Percentiles rank a stretch among this genome's conserved stretches.
Conservation (phyloP, 352 stramenopile genomes). For the Phytopythium boreale region DNA sequence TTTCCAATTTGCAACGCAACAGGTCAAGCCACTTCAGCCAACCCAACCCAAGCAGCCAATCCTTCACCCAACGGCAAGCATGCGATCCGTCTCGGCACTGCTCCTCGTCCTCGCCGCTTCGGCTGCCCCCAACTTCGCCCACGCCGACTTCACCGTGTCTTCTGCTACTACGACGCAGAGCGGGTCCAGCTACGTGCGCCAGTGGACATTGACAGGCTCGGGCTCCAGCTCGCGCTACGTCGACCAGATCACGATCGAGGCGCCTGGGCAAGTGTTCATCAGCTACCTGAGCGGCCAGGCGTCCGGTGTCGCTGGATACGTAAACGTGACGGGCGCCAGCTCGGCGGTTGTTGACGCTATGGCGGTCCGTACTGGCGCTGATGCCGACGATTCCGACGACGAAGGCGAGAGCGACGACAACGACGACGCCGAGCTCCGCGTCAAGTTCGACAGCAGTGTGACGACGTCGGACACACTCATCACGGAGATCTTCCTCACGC, state of each 20-base stretch:
- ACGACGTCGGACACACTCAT: conserved; percentile 16
- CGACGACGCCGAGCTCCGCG: conserved; percentile 23
- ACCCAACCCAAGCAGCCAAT: too few relatives aligned
- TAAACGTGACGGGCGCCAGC: conserved; percentile 25
- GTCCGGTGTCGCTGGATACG: conserved; percentile 21
- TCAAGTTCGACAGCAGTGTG: conserved; percentile 18
- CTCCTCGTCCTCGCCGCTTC: conserved; percentile 1
- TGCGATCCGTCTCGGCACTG: conserved; percentile 1
- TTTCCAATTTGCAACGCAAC: neutral
- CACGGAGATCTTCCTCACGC: conserved; percentile 27
- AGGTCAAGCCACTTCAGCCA: neutral
- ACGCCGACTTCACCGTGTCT: conserved; percentile 19
- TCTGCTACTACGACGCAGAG: conserved; percentile 13
- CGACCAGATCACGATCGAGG: conserved; percentile 21
- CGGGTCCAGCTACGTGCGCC: conserved; percentile 22
- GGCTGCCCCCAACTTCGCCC: neutral
- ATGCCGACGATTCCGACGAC: conserved; percentile 11
- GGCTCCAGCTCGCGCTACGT: conserved; percentile 16
- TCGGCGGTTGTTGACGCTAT: conserved; percentile 16
- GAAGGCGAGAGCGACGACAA: conserved; percentile 12
- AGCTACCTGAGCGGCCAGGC: conserved; percentile 17
- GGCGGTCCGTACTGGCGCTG: conserved; percentile 18
- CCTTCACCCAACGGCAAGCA: neutral
- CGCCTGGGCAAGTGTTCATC: conserved; percentile 23
- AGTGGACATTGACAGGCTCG: conserved; percentile 20